Evolutionary conservation across 495 filamentous ascomycete genomes (phyloP), one percentile per base, ranked within the genome.

Genomic region (Filosporella fistucella): DNA sequence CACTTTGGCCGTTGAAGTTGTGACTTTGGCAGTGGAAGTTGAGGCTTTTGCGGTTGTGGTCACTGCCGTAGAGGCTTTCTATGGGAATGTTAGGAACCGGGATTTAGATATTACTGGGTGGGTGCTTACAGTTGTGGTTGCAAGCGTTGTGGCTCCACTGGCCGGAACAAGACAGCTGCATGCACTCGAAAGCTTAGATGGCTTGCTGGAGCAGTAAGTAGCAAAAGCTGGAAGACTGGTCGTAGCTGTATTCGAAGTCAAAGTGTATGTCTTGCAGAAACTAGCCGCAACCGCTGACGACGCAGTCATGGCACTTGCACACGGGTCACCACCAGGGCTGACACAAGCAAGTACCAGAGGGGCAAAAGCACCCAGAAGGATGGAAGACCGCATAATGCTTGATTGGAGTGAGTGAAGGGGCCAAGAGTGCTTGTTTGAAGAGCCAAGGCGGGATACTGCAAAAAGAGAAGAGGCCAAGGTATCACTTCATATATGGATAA

Each of bases 151-250:
- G 4, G 35, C 35, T 38, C 14, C 35, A 21, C 17, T 16, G 17
- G 35, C 20, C n/a, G n/a, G n/a, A 5, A 38, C 35, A 38, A 38
- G 9, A 38, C 35, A 38, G 17, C 35, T 38, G 35, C 35, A 38
- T 21, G 35, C 35, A 38, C 35, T 38, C 2, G 35, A 38, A 4
- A 38, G 16, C 17, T 38, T 38, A 21, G 35, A 16, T 20, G 35
- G 35, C 35, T 38, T 38, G n/a, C n/a, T n/a, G 4, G 35, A 21
- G 35, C 35, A 38, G 16, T 38, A 38, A 5, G 35, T 21, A 9
- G 35, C 20, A n/a, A 38, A 38, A 9, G 35, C 20, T 21, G 20
- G 23, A n/a, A 21, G 3, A 21, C 16, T 21, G n/a, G n/a, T n/a
- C n/a, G n/a, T n/a, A 21, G 35, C 35, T n/a, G 35, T 38, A 38